Evolutionary conservation across 495 filamentous ascomycete genomes (phyloP).

Genomic region (Margaritispora aquatica): DNA sequence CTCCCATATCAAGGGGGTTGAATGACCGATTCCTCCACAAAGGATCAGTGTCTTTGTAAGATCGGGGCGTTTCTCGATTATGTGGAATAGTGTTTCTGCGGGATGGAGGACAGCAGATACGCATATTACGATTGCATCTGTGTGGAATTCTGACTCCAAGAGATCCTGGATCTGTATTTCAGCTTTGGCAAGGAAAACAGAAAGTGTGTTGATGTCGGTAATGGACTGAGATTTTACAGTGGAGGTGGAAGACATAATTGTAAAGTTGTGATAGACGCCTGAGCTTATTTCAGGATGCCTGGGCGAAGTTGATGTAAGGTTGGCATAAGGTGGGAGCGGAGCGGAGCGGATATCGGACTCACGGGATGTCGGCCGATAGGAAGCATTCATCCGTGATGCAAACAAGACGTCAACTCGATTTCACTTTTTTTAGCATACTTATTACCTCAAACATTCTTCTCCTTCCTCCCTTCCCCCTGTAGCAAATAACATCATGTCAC

Average conservation of each 20-base stretch:
- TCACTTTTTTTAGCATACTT: neutral
- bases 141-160: neutral
- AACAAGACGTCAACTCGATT: neutral
- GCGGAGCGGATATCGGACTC: too few species aligned
- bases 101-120: constrained; percentile 23
- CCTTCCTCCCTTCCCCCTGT: neutral
- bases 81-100: constrained; percentile 18
- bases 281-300: too few species aligned
- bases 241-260: neutral
- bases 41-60: constrained; percentile 29
- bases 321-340: neutral
- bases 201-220: constrained; percentile 24
- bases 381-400: neutral
- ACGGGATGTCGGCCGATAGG: too few species aligned
- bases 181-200: constrained; percentile 24
- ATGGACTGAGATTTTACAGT: neutral
- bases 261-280: too few species aligned
- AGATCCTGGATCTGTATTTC: constrained; percentile 10
- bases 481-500: too few species aligned
- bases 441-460: neutral
- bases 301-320: too few species aligned
- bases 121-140: constrained; percentile 29
- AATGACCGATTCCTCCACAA: constrained; percentile 35
- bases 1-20: constrained; percentile 29
- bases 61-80: constrained; percentile 15